A percentile compares a stretch with the other conserved stretches of the same genome.
These are phyloP conservation scores for Neonectria hederae DNA, from an alignment of 2,329 filamentous ascomycete species.

Conservation along the genomic window DNA sequence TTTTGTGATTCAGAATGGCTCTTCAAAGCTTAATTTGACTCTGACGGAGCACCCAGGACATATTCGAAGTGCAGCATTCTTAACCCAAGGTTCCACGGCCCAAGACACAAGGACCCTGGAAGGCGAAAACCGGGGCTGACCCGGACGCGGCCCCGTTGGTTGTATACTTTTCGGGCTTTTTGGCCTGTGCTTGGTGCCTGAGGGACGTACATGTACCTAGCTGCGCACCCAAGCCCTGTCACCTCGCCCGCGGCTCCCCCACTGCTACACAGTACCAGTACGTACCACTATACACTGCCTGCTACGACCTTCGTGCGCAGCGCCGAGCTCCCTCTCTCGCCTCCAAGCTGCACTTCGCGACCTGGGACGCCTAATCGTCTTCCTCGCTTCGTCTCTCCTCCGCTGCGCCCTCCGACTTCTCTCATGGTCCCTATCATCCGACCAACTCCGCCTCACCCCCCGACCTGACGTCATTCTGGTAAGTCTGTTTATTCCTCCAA, in stretches of 20 bases:
- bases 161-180: slow-evolving; percentile 11
- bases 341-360: slow-evolving; percentile 15
- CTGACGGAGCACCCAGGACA: not conserved
- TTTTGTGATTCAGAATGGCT: not conserved
- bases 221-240: not conserved
- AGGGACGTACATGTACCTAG: slow-evolving; percentile 3
- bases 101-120: slow-evolving; percentile 5
- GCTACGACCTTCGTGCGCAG: not conserved
- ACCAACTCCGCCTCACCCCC: slow-evolving; percentile 3
- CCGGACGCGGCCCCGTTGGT: slow-evolving; percentile 35
- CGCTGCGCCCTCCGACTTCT: slow-evolving; percentile 6
- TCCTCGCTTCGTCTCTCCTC: not conserved
- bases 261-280: not conserved
- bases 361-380: not conserved
- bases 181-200: slow-evolving; percentile 1
- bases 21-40: not conserved
- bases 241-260: slow-evolving; percentile 5
- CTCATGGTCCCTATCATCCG: slow-evolving; percentile 11
- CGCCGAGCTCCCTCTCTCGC: not conserved
- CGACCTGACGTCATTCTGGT: slow-evolving; percentile 42
- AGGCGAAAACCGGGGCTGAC: slow-evolving; percentile 30
- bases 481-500: slow-evolving; percentile 31
- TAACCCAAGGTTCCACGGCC: not conserved
- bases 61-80: not conserved
- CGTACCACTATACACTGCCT: not conserved